Percentiles rank a stretch among this genome's conserved stretches.
phyloP scores from a whole-genome alignment of 805 yeast genomes.

The Spathaspora arborariae region DNA sequence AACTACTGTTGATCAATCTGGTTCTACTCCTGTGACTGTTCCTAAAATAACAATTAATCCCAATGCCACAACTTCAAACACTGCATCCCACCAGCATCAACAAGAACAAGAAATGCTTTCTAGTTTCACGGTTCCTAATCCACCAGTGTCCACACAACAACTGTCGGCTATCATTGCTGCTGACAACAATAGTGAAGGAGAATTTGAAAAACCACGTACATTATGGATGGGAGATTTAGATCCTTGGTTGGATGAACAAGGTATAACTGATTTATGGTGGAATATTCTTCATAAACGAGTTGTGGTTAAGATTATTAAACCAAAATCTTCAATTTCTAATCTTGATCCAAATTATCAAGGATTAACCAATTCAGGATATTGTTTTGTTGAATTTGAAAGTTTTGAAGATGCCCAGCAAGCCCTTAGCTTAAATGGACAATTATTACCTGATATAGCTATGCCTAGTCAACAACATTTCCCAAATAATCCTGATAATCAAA shows the following conservation, averaged over 20 bases:
- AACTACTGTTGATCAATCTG: neutral
- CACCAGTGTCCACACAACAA: slow-evolving; percentile 38
- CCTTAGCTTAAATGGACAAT: slow-evolving; percentile 59
- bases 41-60: slow-evolving; percentile 8
- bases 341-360: slow-evolving; percentile 21
- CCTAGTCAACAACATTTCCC: slow-evolving; percentile 39
- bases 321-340: slow-evolving; percentile 19
- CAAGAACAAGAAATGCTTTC: slow-evolving; percentile 42
- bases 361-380: slow-evolving; percentile 54
- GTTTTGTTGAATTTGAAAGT: slow-evolving; percentile 71
- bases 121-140: slow-evolving; percentile 36
- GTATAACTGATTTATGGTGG: slow-evolving; percentile 55
- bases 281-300: slow-evolving; percentile 51
- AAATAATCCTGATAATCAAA: slow-evolving; percentile 43
- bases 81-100: slow-evolving; percentile 40
- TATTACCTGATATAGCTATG: slow-evolving; percentile 55
- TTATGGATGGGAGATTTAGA: slow-evolving; percentile 89
- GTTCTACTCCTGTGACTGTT: neutral
- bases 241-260: slow-evolving; percentile 70
- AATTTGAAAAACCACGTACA: slow-evolving; percentile 56
- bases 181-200: slow-evolving; percentile 17
- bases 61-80: slow-evolving; percentile 19
- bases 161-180: slow-evolving; percentile 24
- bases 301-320: slow-evolving; percentile 62
- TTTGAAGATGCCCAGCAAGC: slow-evolving; percentile 71